phyloP scores from a whole-genome alignment of 75 land plant species.

The Isoetes taiwanensis region DNA sequence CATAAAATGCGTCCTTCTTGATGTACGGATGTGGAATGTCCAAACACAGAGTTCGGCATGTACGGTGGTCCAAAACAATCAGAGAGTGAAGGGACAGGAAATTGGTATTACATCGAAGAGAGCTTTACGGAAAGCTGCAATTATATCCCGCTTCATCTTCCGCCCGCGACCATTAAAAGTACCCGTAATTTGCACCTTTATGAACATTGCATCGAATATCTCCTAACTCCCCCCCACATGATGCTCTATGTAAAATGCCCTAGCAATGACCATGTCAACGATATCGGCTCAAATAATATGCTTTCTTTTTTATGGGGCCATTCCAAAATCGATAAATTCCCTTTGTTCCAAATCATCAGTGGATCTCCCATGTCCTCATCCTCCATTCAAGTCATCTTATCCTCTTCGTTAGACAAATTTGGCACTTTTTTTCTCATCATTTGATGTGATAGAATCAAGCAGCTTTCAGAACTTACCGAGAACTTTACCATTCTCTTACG shows the following conservation, averaged over 20 bases:
- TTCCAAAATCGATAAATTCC: not conserved
- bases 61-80: constrained; percentile 68
- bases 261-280: constrained; percentile 45
- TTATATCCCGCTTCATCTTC: constrained; percentile 94
- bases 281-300: constrained; percentile 77
- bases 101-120: constrained; percentile 69
- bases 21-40: constrained; percentile 52
- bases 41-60: constrained; percentile 69
- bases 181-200: constrained; percentile 62
- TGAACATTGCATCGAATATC: constrained; percentile 34
- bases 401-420: not conserved
- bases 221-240: constrained; percentile 59
- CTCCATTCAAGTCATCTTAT: constrained; percentile 7
- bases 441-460: not conserved
- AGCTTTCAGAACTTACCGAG: too few relatives aligned
- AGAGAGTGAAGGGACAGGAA: constrained; percentile 60
- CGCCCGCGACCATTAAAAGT: constrained; percentile 98
- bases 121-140: constrained; percentile 61
- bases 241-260: constrained; percentile 58
- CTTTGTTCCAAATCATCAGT: not conserved
- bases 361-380: not conserved
- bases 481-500: constrained; percentile 5
- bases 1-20: constrained; percentile 15
- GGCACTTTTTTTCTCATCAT: constrained; percentile 12
- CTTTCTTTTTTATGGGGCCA: not conserved